phyloP scores from a whole-genome alignment of 495 filamentous ascomycete genomes.

The Letharia columbiana region DNA sequence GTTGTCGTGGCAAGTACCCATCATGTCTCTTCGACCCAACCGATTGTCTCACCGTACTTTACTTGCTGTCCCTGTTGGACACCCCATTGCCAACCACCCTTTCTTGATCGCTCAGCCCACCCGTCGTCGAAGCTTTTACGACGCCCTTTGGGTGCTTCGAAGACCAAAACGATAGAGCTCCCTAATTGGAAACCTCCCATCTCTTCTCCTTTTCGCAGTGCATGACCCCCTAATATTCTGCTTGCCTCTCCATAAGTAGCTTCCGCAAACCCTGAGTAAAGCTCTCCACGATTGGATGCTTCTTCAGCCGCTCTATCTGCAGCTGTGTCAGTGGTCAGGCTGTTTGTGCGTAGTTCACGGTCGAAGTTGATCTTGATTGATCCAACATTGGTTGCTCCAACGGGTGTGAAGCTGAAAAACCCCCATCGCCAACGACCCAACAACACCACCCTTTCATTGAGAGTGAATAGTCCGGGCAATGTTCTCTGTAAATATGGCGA shows the following conservation, averaged over 20 bases:
- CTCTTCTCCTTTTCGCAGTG: conserved; percentile 79
- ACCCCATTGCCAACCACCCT: conserved; percentile 70
- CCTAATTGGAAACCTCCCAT: conserved; percentile 98
- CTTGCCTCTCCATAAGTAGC: conserved; percentile 80
- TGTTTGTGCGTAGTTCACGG: conserved; percentile 86
- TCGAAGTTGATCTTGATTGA: conserved; percentile 98
- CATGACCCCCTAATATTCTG: conserved; percentile 67
- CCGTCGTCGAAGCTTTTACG: conserved; percentile 58
- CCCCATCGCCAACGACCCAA: conserved; percentile 93
- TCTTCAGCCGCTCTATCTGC: conserved; percentile 74
- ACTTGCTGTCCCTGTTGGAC: conserved; percentile 80
- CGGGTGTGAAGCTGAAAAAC: conserved; percentile 92
- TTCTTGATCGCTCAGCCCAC: conserved; percentile 43
- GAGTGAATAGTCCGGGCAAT: conserved; percentile 84
- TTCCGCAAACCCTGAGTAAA: conserved; percentile 79
- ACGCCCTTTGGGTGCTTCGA: conserved; percentile 75
- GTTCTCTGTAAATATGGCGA: conserved; percentile 89
- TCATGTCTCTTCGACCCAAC: conserved; percentile 42
- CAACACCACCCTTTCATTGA: conserved; percentile 93
- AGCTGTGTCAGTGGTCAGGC: conserved; percentile 76
- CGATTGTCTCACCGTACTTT: conserved; percentile 80
- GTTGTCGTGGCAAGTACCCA: neutral
- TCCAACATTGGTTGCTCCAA: conserved; percentile 97
- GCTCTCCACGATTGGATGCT: conserved; percentile 65
- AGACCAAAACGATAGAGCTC: conserved; percentile 91